A percentile compares a stretch with the other conserved stretches of the same genome.
phyloP scores from a whole-genome alignment of 78 protist genomes.

The Trichosphaerium sp. region DNA sequence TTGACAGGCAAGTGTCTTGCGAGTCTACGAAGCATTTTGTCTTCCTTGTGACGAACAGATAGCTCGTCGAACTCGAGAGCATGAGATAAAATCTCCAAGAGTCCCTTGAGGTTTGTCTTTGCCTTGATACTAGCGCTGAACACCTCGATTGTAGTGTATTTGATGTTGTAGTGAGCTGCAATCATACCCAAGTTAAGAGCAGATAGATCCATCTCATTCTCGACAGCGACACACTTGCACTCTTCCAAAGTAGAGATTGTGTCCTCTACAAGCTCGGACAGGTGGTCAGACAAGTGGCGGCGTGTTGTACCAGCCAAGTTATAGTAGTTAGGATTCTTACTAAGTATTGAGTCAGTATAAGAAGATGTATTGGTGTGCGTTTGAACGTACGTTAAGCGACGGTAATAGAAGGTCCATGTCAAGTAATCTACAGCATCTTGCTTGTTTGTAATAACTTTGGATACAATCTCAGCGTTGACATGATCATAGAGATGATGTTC shows the following conservation, averaged over 20 bases:
- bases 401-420: conserved; percentile 90
- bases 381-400: conserved; percentile 83
- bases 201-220: conserved; percentile 56
- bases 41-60: conserved; percentile 86
- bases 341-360: neutral
- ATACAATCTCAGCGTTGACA: conserved; percentile 68
- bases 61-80: conserved; percentile 78
- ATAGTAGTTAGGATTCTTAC: conserved; percentile 67
- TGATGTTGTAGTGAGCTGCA: conserved; percentile 89
- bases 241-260: conserved; percentile 72
- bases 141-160: conserved; percentile 84
- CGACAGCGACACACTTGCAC: conserved; percentile 55
- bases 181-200: conserved; percentile 89
- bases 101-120: conserved; percentile 53
- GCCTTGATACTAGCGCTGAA: conserved; percentile 44
- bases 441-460: conserved; percentile 49
- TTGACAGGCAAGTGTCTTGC: conserved; percentile 62
- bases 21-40: conserved; percentile 40
- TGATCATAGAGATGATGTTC: conserved; percentile 79
- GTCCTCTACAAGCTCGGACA: conserved; percentile 88
- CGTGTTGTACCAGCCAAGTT: conserved; percentile 52
- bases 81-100: conserved; percentile 65
- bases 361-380: conserved; percentile 92
- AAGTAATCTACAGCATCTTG: conserved; percentile 90
- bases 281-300: conserved; percentile 77